Percentiles rank a stretch among this genome's conserved stretches.
Conservation (phyloP, 2,329 filamentous ascomycete species). For the Westerdykella aurantiaca region DNA sequence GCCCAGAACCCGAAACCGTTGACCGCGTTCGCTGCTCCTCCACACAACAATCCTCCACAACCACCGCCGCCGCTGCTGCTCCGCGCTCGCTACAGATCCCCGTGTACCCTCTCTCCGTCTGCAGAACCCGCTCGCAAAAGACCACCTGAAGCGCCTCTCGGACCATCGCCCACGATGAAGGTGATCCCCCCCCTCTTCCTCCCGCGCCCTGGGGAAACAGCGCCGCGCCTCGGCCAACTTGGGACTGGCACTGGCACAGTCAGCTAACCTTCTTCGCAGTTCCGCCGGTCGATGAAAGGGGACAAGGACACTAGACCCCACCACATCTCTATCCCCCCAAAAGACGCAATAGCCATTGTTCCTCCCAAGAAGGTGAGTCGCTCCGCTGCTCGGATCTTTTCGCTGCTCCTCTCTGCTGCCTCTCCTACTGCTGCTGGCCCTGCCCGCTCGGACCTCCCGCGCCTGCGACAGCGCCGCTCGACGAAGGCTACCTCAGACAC, state of each 20-base stretch:
- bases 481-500: too few relatives aligned
- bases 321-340: constrained; percentile 72
- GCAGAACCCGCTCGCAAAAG: background rate
- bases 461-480: too few relatives aligned
- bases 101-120: constrained; percentile 1
- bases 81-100: constrained; percentile 3
- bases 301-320: constrained; percentile 70
- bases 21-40: background rate
- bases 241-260: constrained; percentile 5
- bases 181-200: constrained; percentile 9
- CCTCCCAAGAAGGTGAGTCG: constrained; percentile 79
- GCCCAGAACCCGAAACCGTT: background rate
- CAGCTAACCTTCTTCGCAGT: constrained; percentile 34
- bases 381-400: constrained; percentile 1
- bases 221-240: too few relatives aligned
- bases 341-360: constrained; percentile 80
- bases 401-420: background rate
- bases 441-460: too few relatives aligned
- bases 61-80: background rate
- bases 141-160: too few relatives aligned
- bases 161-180: constrained; percentile 17
- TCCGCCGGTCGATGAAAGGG: constrained; percentile 84
- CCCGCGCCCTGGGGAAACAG: background rate
- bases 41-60: background rate
- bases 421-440: too few relatives aligned